Base-by-base conservation (phyloP, 352 stramenopile species). In the Phytophthora syringae region DNA sequence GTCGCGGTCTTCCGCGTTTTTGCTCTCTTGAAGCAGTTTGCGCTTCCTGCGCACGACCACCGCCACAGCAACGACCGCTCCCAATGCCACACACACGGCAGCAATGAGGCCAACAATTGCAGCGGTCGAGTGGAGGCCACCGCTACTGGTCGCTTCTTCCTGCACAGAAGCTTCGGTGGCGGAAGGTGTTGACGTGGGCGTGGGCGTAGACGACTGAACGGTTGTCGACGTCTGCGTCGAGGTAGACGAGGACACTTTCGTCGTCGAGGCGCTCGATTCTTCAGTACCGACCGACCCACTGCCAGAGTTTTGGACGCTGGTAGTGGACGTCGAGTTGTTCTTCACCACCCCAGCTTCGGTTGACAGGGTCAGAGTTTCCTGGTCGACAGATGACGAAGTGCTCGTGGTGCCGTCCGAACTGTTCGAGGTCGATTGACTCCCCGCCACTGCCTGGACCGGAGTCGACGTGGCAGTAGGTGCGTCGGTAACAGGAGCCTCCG, bases 11-110 rank as follows among this genome's bases (percentile, higher is more conserved):
- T 64, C 66, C 22, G 40, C 24, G 34, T 45, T 49, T 50, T 74
- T 74, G 15, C 40, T 21, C 52, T 59, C 50, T 59, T 74, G 36
- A 15, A 71, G 50, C n/a, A 67, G 45, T 62, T 67, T 70, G 22
- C 60, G 67, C 34, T 71, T 74, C 39, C 47, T 74, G 42, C 56
- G 60, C 42, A 71, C 43, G 16, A 48, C 43, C 21, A 70, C 32
- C 1, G 39, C 37, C 39, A 74, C 54, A 9, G 42, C 60, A 18
- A 70, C 51, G 18, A 48, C 45, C 5, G 44, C 37, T 21, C 60
- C 67, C 24, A 70, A 40, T 39, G 37, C 50, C 12, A 71, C 48
- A 53, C 60, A 67, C 20, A 63, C 50, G 2, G 60, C 60, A 48
- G 53, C 66, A 60, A 72, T 34, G 10, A 72, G 51, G 20, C 49